These are phyloP conservation scores for Phialophora macrospora DNA, from an alignment of 2,329 filamentous ascomycete species.

Conservation along the genomic window DNA sequence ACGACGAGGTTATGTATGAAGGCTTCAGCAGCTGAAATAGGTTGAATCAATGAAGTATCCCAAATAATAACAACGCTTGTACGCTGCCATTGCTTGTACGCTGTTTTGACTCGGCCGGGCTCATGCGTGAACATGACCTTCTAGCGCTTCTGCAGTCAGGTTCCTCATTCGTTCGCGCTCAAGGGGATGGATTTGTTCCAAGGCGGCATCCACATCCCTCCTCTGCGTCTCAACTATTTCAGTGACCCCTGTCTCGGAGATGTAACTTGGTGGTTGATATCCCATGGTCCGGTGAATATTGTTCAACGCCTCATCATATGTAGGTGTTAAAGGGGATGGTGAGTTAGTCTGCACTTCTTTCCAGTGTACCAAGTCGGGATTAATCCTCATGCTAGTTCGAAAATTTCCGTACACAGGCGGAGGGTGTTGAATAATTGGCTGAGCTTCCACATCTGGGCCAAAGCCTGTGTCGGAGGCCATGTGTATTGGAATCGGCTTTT, in stretches of 20 bases:
- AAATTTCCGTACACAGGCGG: conserved; percentile 87
- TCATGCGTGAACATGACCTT: conserved; percentile 11
- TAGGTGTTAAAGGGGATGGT: conserved; percentile 38
- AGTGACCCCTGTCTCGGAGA: conserved; percentile 73
- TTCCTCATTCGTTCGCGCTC: conserved; percentile 45
- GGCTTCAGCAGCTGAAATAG: not conserved
- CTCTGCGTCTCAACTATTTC: conserved; percentile 73
- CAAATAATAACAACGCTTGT: not conserved
- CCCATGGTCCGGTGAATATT: conserved; percentile 36
- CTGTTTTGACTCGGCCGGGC: too few relatives aligned
- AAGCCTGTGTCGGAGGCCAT: conserved; percentile 76
- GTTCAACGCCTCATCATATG: conserved; percentile 37
- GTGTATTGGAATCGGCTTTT: conserved; percentile 75
- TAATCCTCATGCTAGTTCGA: conserved; percentile 79
- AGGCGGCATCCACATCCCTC: conserved; percentile 57
- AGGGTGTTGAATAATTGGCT: conserved; percentile 56
- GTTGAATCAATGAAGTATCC: not conserved
- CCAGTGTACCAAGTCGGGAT: conserved; percentile 83
- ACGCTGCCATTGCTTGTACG: too few relatives aligned
- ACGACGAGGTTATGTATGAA: not conserved
- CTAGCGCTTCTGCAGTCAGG: conserved; percentile 29
- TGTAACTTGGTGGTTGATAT: conserved; percentile 74
- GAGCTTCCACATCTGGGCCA: conserved; percentile 50
- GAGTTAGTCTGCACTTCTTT: conserved; percentile 57
- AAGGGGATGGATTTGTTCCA: conserved; percentile 57